Base-by-base conservation (phyloP, 1,139 yeast species). In the Geotrichum citri-aurantii region DNA sequence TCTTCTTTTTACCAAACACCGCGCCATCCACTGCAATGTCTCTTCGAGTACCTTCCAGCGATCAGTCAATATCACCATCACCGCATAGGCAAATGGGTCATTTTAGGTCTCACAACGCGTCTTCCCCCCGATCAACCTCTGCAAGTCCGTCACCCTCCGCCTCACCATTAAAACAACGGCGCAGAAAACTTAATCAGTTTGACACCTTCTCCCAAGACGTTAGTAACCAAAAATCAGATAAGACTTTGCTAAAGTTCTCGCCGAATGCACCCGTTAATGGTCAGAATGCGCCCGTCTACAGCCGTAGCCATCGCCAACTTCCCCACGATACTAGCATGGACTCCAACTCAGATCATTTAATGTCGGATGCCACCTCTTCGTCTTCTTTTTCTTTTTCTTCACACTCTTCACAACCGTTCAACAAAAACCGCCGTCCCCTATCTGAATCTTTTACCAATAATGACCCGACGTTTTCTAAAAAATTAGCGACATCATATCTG, bases 41-140 rank as follows among this genome's bases (percentile, higher is more conserved):
- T 37, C 48, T 56, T 29, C 53, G 59, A 48, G 48, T 56, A 48
- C 59, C 56, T 6, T 49, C 59, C 10, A 57, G 50, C 40, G 59
- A 57, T 49, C 59, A 54, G 14, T 57, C 59, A 6, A 44, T 57
- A 6, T 57, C 59, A 12, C 59, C 59, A 37, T 57, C 59, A 14
- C 59, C 59, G 6, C 59, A 57, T 44, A 19, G 59, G 17, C 59
- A 54, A 40, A 54, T 57, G 54, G 47, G 54, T 17, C 57, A 57
- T 40, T 50, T 54, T 19, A 55, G 59, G 17, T 27, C 44, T 5
- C 54, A 53, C 23, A 54, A 55, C 40, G 52, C 55, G 51, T 24
- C 54, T 6, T 55, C 58, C 4, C 58, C 58, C 10, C 46, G 58
- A 46, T 55, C 59, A 11, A 49, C 59, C 7, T 50, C 54, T 12